Conservation (phyloP, 768 basidiomycete genomes). For the Lyophyllum semitale region DNA sequence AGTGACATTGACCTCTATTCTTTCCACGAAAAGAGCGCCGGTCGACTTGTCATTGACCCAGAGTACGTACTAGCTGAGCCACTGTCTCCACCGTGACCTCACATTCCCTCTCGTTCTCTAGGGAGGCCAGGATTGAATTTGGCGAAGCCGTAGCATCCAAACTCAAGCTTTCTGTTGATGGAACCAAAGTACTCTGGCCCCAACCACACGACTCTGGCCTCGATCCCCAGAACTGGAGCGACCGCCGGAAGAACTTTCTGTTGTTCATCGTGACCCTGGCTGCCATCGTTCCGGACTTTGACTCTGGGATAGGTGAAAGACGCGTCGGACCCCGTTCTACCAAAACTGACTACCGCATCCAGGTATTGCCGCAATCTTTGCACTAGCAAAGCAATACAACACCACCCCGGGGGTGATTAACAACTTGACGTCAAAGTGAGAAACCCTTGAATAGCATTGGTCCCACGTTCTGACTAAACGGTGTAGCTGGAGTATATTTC, state of each 20-base stretch:
- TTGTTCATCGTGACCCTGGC: conserved; percentile 56
- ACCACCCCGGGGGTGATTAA: conserved; percentile 56
- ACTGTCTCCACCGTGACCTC: not conserved
- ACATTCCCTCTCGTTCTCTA: conserved; percentile 14
- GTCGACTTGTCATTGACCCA: conserved; percentile 60
- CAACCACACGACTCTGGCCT: conserved; percentile 46
- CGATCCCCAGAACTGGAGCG: conserved; percentile 47
- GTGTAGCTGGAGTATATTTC: conserved; percentile 57
- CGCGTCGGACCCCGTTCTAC: not conserved
- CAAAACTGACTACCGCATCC: not conserved
- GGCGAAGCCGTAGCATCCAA: conserved; percentile 50
- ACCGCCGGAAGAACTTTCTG: conserved; percentile 46
- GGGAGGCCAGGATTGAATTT: conserved; percentile 58
- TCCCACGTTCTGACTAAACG: not conserved
- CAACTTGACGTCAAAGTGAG: conserved; percentile 52
- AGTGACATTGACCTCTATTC: conserved; percentile 29
- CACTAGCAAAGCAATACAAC: conserved; percentile 52
- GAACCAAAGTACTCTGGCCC: conserved; percentile 60
- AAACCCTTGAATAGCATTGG: not conserved
- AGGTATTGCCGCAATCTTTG: conserved; percentile 60
- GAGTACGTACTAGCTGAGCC: conserved; percentile 35
- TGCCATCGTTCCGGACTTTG: conserved; percentile 62
- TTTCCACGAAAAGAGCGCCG: conserved; percentile 55
- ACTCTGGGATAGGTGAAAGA: conserved; percentile 49
- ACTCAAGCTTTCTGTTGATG: conserved; percentile 53